These are phyloP conservation scores for Coccomyxa sp. DNA, from an alignment of 139 green algal species.

Conservation along the genomic window DNA sequence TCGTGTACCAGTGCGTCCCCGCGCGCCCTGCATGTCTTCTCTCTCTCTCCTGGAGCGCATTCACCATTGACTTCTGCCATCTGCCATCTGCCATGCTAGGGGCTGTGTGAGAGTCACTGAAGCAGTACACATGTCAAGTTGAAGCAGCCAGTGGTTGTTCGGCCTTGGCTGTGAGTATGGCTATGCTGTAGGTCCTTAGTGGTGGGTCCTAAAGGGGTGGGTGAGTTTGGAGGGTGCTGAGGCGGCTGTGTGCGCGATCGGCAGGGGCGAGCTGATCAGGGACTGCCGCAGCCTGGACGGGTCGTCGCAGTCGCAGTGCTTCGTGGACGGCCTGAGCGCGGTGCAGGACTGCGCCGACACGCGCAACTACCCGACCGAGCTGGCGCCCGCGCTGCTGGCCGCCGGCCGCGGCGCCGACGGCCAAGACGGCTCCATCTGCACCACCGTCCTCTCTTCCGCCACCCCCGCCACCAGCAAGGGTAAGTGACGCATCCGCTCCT, in stretches of 20 bases:
- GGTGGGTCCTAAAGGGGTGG: too few relatives aligned
- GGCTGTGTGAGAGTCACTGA: too few relatives aligned
- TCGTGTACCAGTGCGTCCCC: constrained; percentile 2
- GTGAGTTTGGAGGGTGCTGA: too few relatives aligned
- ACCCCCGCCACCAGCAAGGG: background rate
- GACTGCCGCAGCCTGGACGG: background rate
- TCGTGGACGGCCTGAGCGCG: background rate
- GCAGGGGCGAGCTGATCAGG: background rate
- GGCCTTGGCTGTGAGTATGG: too few relatives aligned
- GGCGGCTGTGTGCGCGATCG: too few relatives aligned
- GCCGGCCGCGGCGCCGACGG: background rate
- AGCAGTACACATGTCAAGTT: too few relatives aligned
- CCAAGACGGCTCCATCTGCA: background rate
- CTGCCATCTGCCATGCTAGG: too few relatives aligned
- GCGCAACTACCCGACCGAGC: background rate
- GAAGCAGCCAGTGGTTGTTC: too few relatives aligned
- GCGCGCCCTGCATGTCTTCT: too few relatives aligned
- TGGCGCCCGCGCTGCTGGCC: background rate
- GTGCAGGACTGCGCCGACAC: constrained; percentile 1
- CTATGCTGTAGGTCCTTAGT: too few relatives aligned
- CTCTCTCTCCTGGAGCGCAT: too few relatives aligned
- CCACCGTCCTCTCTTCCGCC: background rate
- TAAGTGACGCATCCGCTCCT: background rate
- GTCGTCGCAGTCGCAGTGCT: background rate
- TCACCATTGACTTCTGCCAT: too few relatives aligned